These are phyloP conservation scores for Ambrosia trifida DNA, from an alignment of 129 eudicot genomes.

Conservation along the genomic window DNA sequence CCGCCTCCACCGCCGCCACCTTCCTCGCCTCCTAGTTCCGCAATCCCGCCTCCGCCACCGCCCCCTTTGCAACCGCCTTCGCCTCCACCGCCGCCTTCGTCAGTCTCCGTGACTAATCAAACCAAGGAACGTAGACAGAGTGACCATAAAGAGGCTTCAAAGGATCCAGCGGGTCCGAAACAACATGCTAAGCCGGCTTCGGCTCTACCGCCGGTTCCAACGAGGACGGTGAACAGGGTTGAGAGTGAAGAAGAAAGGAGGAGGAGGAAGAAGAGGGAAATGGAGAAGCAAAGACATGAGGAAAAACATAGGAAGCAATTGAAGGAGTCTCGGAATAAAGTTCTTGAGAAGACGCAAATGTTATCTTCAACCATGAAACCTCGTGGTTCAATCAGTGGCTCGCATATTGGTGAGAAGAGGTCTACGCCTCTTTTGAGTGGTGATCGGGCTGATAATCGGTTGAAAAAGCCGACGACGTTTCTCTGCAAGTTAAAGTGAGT, in stretches of 20 bases:
- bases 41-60: constrained; percentile 40
- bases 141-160: constrained; percentile 21
- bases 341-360: constrained; percentile 62
- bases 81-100: constrained; percentile 55
- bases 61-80: neutral
- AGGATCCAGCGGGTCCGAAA: constrained; percentile 29
- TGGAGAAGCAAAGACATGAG: constrained; percentile 74
- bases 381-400: constrained; percentile 68
- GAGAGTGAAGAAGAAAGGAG: constrained; percentile 90
- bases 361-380: constrained; percentile 61
- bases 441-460: constrained; percentile 68
- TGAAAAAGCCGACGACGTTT: constrained; percentile 90
- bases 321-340: constrained; percentile 65
- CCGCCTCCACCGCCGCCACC: constrained; percentile 51
- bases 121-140: constrained; percentile 43
- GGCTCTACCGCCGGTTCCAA: constrained; percentile 45
- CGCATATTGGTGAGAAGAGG: constrained; percentile 79
- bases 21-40: constrained; percentile 50
- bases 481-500: constrained; percentile 95
- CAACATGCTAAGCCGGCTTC: constrained; percentile 48
- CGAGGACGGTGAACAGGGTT: constrained; percentile 44
- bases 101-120: constrained; percentile 30
- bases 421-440: constrained; percentile 56
- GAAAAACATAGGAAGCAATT: constrained; percentile 67
- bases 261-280: constrained; percentile 72